Evolutionary conservation across 1,284 basidiomycete species (phyloP), one percentile per base, ranked within the genome.

Genomic region (Termitomyces sp.): DNA sequence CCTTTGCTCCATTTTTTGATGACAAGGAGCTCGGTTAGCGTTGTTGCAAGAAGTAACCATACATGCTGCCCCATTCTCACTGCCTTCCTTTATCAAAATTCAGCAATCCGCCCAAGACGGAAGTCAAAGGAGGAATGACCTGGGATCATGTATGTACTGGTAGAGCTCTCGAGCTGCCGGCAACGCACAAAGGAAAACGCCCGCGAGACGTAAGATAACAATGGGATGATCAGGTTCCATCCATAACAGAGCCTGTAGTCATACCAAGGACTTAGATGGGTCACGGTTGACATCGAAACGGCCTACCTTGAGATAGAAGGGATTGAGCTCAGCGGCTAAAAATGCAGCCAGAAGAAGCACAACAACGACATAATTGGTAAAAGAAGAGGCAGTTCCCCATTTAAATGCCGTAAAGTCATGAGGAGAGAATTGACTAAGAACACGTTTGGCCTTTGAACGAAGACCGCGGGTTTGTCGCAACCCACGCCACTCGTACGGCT

Each of bases 171-270:
- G 73, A 50, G 86, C 86, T 11, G 90, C 90, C 9, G 89, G 90
- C 35, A 93, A 72, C 13, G 84, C 90, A 63, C 89, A 92, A 3
- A 91, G 70, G 66, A 93, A 92, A 51, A 91, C 81, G 49, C 81
- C 81, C 6, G 81, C 82, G 10, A 92, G 76, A 30, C 89, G 79
- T 54, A 80, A 70, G 51, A 91, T 87, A 39, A 92, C 78, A 56
- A 92, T 82, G 7, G 88, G 88, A 66, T 91, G 88, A 64, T 90
- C 85, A 28, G 90, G 90, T 61, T 91, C 88, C 81, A 93, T 87
- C 89, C 90, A 92, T 35, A 92, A 73, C 53, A 93, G 70, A 47
- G 78, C 79, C 84, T 88, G 64, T 18, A 42, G n/a, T 38, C 39
- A 35, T 34, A 18, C 33, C 42, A n/a, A 19, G 30, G 28, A 28